Percentiles rank a stretch among this genome's conserved stretches.
Evolutionary conservation across 129 eudicot genomes (phyloP).

Genomic region (Flaveria sonorensis): DNA sequence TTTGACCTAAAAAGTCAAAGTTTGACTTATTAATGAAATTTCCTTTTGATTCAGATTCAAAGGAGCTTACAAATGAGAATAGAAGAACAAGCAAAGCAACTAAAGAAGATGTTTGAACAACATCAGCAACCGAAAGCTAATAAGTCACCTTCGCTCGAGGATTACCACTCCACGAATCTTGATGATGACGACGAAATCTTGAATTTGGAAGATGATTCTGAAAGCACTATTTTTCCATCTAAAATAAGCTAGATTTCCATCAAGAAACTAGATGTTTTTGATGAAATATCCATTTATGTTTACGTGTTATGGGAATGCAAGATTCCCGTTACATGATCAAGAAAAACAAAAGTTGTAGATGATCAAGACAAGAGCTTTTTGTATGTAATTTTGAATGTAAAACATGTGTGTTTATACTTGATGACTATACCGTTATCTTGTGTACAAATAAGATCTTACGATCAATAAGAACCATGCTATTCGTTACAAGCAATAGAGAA

Average conservation of each 20-base stretch:
- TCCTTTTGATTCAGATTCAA: conserved; percentile 51
- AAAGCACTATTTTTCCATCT: conserved; percentile 41
- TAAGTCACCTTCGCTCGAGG: conserved; percentile 33
- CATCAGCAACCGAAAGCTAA: conserved; percentile 61
- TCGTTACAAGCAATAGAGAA: neutral
- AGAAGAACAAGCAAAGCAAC: conserved; percentile 79
- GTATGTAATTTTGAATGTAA: conserved; percentile 28
- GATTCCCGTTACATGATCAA: conserved; percentile 29
- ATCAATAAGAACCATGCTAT: conserved; percentile 28
- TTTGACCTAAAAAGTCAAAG: conserved; percentile 26
- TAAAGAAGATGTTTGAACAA: conserved; percentile 72
- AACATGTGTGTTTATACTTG: conserved; percentile 27
- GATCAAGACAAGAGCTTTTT: conserved; percentile 27
- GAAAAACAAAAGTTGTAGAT: conserved; percentile 19
- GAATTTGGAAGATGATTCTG: conserved; percentile 43
- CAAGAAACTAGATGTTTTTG: conserved; percentile 20
- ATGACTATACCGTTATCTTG: conserved; percentile 20
- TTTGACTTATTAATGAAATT: neutral
- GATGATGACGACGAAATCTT: conserved; percentile 37
- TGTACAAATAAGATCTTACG: conserved; percentile 27
- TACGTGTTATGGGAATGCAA: conserved; percentile 2
- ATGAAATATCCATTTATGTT: conserved; percentile 21
- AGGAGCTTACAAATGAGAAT: conserved; percentile 71
- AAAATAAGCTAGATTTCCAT: conserved; percentile 44
- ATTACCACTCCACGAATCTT: conserved; percentile 27